Evolutionary conservation across 2,329 filamentous ascomycete species (phyloP).

Genomic region (Penicillium sp.): DNA sequence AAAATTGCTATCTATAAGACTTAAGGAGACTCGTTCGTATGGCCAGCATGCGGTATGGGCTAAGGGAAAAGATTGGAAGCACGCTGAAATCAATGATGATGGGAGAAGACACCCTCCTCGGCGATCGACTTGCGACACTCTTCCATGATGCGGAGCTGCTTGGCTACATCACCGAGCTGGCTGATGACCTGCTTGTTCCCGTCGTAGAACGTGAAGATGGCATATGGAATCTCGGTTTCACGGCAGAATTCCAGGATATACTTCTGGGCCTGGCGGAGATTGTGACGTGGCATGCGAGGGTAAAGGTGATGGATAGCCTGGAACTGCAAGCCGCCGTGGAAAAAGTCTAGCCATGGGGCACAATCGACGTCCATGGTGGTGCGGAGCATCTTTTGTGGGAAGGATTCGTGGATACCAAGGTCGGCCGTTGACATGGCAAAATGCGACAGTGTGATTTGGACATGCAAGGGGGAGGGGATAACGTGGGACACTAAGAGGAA

Average conservation of each 20-base stretch:
- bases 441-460: slow-evolving; percentile 89
- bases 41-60: slow-evolving; percentile 1
- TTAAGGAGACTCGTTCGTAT: slow-evolving; percentile 7
- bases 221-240: slow-evolving; percentile 82
- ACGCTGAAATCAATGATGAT: slow-evolving; percentile 29
- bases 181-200: slow-evolving; percentile 82
- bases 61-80: neutral
- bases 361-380: slow-evolving; percentile 95
- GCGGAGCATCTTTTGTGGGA: slow-evolving; percentile 86
- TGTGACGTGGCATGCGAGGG: slow-evolving; percentile 82
- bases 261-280: slow-evolving; percentile 74
- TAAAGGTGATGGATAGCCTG: slow-evolving; percentile 87
- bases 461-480: slow-evolving; percentile 78
- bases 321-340: slow-evolving; percentile 88
- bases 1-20: slow-evolving; percentile 9
- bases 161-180: slow-evolving; percentile 75
- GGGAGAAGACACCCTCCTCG: slow-evolving; percentile 35
- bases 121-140: slow-evolving; percentile 67
- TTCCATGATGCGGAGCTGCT: slow-evolving; percentile 75
- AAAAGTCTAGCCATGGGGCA: slow-evolving; percentile 83
- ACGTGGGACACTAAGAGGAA: slow-evolving; percentile 83
- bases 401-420: slow-evolving; percentile 80
- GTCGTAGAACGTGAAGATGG: slow-evolving; percentile 81
- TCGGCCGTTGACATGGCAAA: slow-evolving; percentile 93
- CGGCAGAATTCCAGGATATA: slow-evolving; percentile 80